These are phyloP conservation scores for Pythium aquatile DNA, from an alignment of 352 stramenopile genomes.

Conservation along the genomic window DNA sequence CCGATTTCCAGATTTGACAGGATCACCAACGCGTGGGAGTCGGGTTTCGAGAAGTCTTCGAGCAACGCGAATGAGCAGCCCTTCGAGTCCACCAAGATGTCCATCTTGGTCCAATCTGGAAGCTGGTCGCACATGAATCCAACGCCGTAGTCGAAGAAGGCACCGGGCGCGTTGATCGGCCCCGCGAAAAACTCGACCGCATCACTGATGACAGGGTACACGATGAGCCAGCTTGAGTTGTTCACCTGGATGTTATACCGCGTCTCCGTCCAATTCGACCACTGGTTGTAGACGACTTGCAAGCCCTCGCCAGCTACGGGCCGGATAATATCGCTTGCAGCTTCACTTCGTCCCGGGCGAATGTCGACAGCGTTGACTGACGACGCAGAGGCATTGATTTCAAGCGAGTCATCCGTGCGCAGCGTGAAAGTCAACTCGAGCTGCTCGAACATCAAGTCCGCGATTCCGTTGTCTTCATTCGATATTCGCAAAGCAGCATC, in stretches of 20 bases:
- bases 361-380: slow-evolving; percentile 67
- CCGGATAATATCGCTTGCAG: slow-evolving; percentile 66
- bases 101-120: slow-evolving; percentile 79
- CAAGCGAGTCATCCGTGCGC: slow-evolving; percentile 79
- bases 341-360: slow-evolving; percentile 44
- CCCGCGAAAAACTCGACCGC: slow-evolving; percentile 60
- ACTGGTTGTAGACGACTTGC: slow-evolving; percentile 81
- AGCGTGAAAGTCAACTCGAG: slow-evolving; percentile 75
- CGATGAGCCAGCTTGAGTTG: slow-evolving; percentile 78
- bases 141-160: slow-evolving; percentile 58
- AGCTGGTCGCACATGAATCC: slow-evolving; percentile 62
- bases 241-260: slow-evolving; percentile 64
- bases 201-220: slow-evolving; percentile 69
- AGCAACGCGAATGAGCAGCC: slow-evolving; percentile 79
- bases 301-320: slow-evolving; percentile 65
- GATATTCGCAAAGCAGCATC: slow-evolving; percentile 76
- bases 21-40: slow-evolving; percentile 74
- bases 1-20: slow-evolving; percentile 62
- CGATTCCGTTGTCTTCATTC: slow-evolving; percentile 50
- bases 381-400: slow-evolving; percentile 57
- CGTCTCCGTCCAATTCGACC: slow-evolving; percentile 72
- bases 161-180: slow-evolving; percentile 43
- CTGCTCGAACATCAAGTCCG: slow-evolving; percentile 80
- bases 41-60: slow-evolving; percentile 71
- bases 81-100: slow-evolving; percentile 62